Percentiles rank a stretch among this genome's conserved stretches.
phyloP scores from a whole-genome alignment of 2,329 filamentous ascomycete genomes.

The Pestalotiopsis sp. region DNA sequence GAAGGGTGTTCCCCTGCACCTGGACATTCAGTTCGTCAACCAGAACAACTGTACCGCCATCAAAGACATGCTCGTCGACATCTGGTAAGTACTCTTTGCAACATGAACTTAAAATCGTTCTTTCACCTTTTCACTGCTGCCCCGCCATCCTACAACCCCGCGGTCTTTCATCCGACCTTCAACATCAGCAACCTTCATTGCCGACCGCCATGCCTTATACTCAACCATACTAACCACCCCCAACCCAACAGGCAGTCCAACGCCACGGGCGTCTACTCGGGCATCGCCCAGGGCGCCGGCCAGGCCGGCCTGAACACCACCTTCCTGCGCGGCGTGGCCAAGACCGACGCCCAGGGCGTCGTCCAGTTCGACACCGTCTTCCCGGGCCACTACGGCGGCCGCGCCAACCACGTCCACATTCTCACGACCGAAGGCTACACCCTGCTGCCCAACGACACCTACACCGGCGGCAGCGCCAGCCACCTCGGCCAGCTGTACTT shows the following conservation, averaged over 20 bases:
- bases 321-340: conserved; percentile 40
- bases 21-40: conserved; percentile 56
- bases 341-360: conserved; percentile 39
- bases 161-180: not conserved
- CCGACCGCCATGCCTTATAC: too few relatives aligned
- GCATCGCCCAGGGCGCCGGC: conserved; percentile 40
- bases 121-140: not conserved
- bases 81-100: conserved; percentile 41
- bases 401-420: conserved; percentile 50
- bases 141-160: not conserved
- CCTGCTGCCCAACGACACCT: conserved; percentile 43
- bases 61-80: conserved; percentile 47
- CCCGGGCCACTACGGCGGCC: conserved; percentile 43
- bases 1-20: conserved; percentile 45
- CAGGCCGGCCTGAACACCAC: conserved; percentile 42
- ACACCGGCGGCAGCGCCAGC: conserved; percentile 39
- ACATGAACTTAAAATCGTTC: not conserved
- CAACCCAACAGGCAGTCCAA: conserved; percentile 29
- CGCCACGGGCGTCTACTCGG: conserved; percentile 47
- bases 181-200: not conserved
- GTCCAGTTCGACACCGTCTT: conserved; percentile 42
- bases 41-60: conserved; percentile 53
- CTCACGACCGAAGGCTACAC: conserved; percentile 42
- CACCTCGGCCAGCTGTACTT: conserved; percentile 68
- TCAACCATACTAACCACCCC: not conserved